Base-by-base conservation (phyloP, 805 yeast genomes). In the Cyberlindnera mississippiensis region DNA sequence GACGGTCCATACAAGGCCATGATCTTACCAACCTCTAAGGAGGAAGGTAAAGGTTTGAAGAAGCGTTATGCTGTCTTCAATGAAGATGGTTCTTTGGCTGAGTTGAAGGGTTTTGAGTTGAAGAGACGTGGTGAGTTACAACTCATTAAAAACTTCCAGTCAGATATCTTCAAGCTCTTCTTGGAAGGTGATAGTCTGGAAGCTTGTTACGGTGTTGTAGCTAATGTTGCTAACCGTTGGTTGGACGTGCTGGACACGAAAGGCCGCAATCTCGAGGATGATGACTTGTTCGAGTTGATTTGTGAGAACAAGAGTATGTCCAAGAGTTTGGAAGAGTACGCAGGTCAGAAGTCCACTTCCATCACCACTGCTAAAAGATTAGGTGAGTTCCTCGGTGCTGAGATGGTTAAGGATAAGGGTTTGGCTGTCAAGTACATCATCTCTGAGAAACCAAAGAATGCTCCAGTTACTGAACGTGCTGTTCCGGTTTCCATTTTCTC, bases 1-100 rank as follows among this genome's bases (percentile, higher is more conserved):
- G 99, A 93, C 68, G 99, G 99, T 10, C 99, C 99, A 1, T 93
- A 93, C 60, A 85, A 80, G 55, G 99, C 99, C 0, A 93, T 93
- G 99, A 78, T 93, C 43, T 72, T 93, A 38, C 99, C 99, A 4
- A 89, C 98, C 0, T 91, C 98, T 0, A 87, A 88, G 50, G 99
- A 93, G 60, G 98, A 95, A 70, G 98, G 96, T 35, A 90, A 90
- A 63, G 96, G 96, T 51, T 72, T 93, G 57, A 93, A 93, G 62
- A 93, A 93, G 56, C 76, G 99, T 55, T 93, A 93, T 57, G 99
- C 99, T 2, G 99, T 93, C 4, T 93, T 93, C 67, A 93, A 93
- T 59, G 79, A 84, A 42, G 97, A 95, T 62, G 98, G 98, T 1
- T 71, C 95, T 0, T 61, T 93, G 29, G 99, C 98, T 0, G 99